Conservation (phyloP, 2,329 filamentous ascomycete species). For the Colletotrichum sp. region DNA sequence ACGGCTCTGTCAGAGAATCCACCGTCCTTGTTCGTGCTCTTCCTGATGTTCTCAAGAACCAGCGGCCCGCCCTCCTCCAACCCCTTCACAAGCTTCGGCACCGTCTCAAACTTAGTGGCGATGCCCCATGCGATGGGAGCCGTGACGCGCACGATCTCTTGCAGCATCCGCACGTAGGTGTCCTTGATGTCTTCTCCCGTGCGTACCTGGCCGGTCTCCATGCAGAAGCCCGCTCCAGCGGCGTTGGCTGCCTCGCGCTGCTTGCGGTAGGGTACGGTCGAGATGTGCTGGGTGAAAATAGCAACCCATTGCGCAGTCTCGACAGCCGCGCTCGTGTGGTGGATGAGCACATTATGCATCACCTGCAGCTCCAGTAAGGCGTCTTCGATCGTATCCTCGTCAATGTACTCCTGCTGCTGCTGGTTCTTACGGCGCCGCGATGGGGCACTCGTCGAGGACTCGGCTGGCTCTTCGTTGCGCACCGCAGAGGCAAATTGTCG, state of each 20-base stretch:
- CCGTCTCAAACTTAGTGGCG: constrained; percentile 61
- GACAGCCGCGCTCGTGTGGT: constrained; percentile 65
- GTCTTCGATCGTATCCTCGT: constrained; percentile 74
- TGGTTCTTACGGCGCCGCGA: constrained; percentile 45
- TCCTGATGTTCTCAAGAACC: constrained; percentile 66
- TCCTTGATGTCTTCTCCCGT: constrained; percentile 70
- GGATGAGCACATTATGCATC: constrained; percentile 68
- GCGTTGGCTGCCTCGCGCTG: constrained; percentile 52
- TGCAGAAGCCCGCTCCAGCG: constrained; percentile 72
- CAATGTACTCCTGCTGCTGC: constrained; percentile 54
- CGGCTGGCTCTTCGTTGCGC: constrained; percentile 39
- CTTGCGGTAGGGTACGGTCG: constrained; percentile 74
- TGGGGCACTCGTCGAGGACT: constrained; percentile 27
- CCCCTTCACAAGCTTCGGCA: constrained; percentile 62
- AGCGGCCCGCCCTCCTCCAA: constrained; percentile 64
- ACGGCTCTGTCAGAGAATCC: constrained; percentile 58
- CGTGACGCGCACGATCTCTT: constrained; percentile 76
- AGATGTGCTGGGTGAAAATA: constrained; percentile 79
- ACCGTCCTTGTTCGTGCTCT: constrained; percentile 62
- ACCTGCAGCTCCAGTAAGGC: constrained; percentile 75
- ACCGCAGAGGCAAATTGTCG: constrained; percentile 71
- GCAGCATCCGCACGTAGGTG: constrained; percentile 77
- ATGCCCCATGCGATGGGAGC: constrained; percentile 76
- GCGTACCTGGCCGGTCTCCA: constrained; percentile 78
- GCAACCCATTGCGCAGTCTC: constrained; percentile 78